These are phyloP conservation scores for Lachancea mirantina DNA, from an alignment of 805 yeast genomes.

Conservation along the genomic window DNA sequence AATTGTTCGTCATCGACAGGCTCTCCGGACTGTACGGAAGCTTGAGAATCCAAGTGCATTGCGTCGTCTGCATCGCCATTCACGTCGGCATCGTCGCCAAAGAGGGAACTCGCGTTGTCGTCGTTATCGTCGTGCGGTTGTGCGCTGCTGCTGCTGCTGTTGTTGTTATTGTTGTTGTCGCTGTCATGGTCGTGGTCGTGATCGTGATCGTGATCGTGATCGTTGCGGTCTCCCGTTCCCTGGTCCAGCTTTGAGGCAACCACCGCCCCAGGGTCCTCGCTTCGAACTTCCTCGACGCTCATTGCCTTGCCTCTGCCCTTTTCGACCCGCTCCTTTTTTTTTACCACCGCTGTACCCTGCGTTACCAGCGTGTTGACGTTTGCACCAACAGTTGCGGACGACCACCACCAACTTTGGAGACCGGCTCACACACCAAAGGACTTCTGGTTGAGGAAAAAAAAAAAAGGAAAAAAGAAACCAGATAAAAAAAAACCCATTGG, in stretches of 20 bases:
- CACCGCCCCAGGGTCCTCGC: too few species aligned
- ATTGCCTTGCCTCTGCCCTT: slow-evolving; percentile 1
- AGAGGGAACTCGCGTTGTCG: neutral
- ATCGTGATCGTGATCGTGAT: neutral
- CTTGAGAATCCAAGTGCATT: too few species aligned
- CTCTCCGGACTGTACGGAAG: too few species aligned
- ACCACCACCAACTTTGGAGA: too few species aligned
- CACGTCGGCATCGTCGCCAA: neutral
- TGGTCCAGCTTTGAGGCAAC: too few species aligned
- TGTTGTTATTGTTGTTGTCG: slow-evolving; percentile 1
- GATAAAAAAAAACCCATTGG: neutral
- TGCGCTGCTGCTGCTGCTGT: neutral
- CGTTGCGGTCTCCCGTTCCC: neutral
- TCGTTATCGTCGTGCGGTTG: neutral
- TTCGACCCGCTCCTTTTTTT: too few species aligned
- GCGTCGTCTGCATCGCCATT: neutral
- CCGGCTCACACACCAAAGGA: too few species aligned
- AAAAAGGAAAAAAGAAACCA: neutral
- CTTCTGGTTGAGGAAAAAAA: neutral
- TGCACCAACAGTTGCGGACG: neutral
- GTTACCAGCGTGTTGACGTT: neutral
- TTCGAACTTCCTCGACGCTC: slow-evolving; percentile 1
- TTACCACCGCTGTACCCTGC: neutral
- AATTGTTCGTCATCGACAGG: too few species aligned
- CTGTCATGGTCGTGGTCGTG: neutral